A percentile compares a stretch with the other conserved stretches of the same genome.
phyloP scores from a whole-genome alignment of 2,329 filamentous ascomycete genomes.

The Sarocladiaceae sp. region DNA sequence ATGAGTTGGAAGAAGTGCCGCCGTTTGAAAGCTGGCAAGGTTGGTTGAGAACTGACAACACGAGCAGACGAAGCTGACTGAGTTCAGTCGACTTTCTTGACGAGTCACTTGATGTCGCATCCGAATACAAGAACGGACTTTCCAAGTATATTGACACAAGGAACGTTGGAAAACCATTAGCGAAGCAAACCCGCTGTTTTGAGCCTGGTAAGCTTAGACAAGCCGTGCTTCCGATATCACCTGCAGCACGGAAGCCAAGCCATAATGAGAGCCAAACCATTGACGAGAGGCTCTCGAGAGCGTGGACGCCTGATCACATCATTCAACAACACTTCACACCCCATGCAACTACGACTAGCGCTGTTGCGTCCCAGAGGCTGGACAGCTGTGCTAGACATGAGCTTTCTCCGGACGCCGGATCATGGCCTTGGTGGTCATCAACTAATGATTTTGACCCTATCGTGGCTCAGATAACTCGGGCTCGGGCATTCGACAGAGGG shows the following conservation, averaged over 20 bases:
- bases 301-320: background rate
- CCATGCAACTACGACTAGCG: background rate
- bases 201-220: background rate
- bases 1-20: conserved; percentile 43
- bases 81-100: conserved; percentile 74
- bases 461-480: background rate
- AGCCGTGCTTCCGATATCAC: background rate
- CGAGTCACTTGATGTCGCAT: conserved; percentile 85
- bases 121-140: conserved; percentile 78
- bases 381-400: no score
- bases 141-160: conserved; percentile 25
- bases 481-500: conserved; percentile 23
- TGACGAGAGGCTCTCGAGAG: background rate
- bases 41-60: background rate
- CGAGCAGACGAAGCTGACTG: background rate
- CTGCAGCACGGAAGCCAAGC: background rate
- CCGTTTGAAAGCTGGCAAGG: conserved; percentile 2
- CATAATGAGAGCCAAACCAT: background rate
- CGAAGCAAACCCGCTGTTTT: background rate
- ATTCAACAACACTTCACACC: background rate
- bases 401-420: background rate
- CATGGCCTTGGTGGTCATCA: conserved; percentile 6
- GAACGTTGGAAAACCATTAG: background rate
- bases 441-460: background rate
- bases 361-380: background rate